Evolutionary conservation across 2,329 filamentous ascomycete genomes (phyloP).

Genomic region (Penicillium sp.): DNA sequence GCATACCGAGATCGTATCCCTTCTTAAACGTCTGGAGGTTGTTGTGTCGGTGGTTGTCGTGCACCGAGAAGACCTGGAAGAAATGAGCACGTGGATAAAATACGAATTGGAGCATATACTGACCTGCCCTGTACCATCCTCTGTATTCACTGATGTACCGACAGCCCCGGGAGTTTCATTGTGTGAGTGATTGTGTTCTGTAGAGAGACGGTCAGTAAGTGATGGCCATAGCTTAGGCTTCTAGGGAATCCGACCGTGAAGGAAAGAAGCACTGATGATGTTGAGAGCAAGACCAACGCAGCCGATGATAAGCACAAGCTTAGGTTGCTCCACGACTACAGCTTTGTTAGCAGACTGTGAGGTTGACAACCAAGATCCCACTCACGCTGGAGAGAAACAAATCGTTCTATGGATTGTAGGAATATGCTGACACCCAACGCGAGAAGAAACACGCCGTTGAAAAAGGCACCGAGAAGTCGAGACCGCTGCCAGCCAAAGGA

Average conservation of each 20-base stretch:
- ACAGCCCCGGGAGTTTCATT: background rate
- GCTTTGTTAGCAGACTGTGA: conserved; percentile 7
- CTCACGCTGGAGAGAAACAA: conserved; percentile 13
- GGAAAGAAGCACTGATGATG: conserved; percentile 60
- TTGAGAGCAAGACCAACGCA: conserved; percentile 65
- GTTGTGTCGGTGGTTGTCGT: conserved; percentile 9
- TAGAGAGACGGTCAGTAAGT: too few relatives aligned
- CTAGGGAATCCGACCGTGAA: conserved; percentile 65
- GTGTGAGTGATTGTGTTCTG: conserved; percentile 4
- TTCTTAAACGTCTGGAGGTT: conserved; percentile 1
- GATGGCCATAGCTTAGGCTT: too few relatives aligned
- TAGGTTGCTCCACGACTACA: conserved; percentile 60
- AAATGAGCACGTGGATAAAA: background rate
- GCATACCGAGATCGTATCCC: conserved; percentile 60
- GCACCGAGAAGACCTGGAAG: background rate
- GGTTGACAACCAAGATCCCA: background rate
- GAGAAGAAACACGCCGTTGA: conserved; percentile 72
- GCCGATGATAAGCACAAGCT: conserved; percentile 66
- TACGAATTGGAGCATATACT: background rate
- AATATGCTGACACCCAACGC: conserved; percentile 70
- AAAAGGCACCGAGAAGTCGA: conserved; percentile 70
- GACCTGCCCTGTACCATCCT: background rate
- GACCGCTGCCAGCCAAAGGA: conserved; percentile 76
- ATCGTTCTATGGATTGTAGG: conserved; percentile 66
- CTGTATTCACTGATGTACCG: background rate